Evolutionary conservation across 306 rosid species (phyloP), one percentile per base, ranked within the genome.

Genomic region (Medicago arabica): DNA sequence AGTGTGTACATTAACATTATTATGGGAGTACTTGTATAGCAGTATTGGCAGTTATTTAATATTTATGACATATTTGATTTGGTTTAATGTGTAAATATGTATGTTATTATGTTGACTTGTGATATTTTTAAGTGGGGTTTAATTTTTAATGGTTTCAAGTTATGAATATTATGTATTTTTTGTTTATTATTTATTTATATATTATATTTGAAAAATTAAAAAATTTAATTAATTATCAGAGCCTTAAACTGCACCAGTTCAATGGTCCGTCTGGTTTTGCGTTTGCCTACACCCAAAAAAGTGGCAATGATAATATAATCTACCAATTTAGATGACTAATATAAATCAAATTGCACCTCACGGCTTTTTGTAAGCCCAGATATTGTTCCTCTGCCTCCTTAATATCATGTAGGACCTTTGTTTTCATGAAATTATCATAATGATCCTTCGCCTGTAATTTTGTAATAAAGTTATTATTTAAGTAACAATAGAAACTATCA

Each of bases 341-440:
- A 44, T 55, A 51, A 63, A 57, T 80, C 16, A 69, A 72, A 66
- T 40, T 54, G 72, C 83, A 92, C 98, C 97, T 88, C 74, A 0
- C 84, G 91, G 4, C n/a, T 80, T 63, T 78, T 64, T 81, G 83
- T 76, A 73, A 89, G 90, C 57, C 87, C 67, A 46, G 67, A 82
- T 72, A 75, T 67, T 57, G 43, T 63, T 53, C 75, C 78, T 91
- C 96, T 72, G 96, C 91, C 74, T 74, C 89, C 57, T 81, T 69
- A 51, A 93, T 84, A 43, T 69, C 90, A 43, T 8, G 46, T 25
- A 88, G 84, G 50, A 88, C 92, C 85, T 70, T 88, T 49, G 82
- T 76, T 78, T 80, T 84, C 98, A 93, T 93, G 67, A 86, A 46
- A 40, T 72, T 82, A 57, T 87, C 96, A 80, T 87, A 93, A 75